Evolutionary conservation across 768 basidiomycete genomes (phyloP).

Genomic region (button mushroom (Agaricus bisporus)): DNA sequence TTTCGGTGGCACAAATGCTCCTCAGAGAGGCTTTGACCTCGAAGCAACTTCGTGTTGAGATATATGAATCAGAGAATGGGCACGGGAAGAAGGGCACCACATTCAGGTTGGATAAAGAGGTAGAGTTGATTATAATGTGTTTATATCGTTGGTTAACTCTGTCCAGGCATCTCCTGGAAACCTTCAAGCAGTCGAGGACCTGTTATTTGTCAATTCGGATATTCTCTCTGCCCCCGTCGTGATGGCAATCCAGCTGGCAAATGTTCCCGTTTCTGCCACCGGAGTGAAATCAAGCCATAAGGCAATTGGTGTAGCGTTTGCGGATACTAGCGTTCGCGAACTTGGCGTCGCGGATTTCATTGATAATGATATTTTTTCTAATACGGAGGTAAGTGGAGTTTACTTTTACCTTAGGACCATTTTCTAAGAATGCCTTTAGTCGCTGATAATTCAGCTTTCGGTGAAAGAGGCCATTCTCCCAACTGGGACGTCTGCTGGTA

Average conservation of each 20-base stretch:
- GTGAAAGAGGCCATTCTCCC: slow-evolving; percentile 94
- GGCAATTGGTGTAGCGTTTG: slow-evolving; percentile 83
- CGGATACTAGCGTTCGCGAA: slow-evolving; percentile 80
- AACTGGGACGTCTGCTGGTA: slow-evolving; percentile 64
- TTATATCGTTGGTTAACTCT: background rate
- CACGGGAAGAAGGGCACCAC: slow-evolving; percentile 70
- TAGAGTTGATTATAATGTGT: slow-evolving; percentile 19
- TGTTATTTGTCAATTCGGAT: slow-evolving; percentile 79
- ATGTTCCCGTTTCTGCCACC: slow-evolving; percentile 31
- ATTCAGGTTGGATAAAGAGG: slow-evolving; percentile 81
- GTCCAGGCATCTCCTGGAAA: slow-evolving; percentile 59
- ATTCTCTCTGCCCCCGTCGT: slow-evolving; percentile 81
- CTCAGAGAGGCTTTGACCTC: slow-evolving; percentile 85
- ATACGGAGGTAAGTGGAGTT: slow-evolving; percentile 65
- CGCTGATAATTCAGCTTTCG: slow-evolving; percentile 90
- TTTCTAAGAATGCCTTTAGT: slow-evolving; percentile 37
- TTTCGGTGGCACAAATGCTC: slow-evolving; percentile 71
- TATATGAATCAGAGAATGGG: slow-evolving; percentile 72
- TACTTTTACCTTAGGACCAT: too few species aligned
- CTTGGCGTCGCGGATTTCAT: slow-evolving; percentile 88
- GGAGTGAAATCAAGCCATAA: slow-evolving; percentile 57
- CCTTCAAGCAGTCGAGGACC: slow-evolving; percentile 68
- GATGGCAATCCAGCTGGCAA: slow-evolving; percentile 77
- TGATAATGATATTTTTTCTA: slow-evolving; percentile 94
- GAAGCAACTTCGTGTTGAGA: slow-evolving; percentile 88